Base-by-base conservation (phyloP, 1,139 yeast species). In the Hyphopichia khmerensis region DNA sequence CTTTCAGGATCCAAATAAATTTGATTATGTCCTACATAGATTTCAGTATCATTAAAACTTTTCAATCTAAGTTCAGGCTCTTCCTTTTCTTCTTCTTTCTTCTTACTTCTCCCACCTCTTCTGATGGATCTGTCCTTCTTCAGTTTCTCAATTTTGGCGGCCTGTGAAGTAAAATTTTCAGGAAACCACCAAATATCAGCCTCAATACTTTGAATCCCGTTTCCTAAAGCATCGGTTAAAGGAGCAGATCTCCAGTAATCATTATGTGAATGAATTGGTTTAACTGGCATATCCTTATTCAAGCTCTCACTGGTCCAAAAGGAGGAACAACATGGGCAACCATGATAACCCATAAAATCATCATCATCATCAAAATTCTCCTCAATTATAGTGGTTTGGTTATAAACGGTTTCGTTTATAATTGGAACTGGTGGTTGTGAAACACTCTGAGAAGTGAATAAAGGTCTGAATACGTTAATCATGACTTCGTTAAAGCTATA, bases 221-320 rank as follows among this genome's bases (percentile, higher is more conserved):
- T 60, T 13, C 72, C 64, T 31, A 84, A 59, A 0, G 90, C 91
- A 46, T 82, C 84, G 44, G 79, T 69, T 9, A 86, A 65, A 0
- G 93, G 93, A 4, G 65, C 57, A 2, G 58, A 49, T 49, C 91
- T 66, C 89, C 88, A 83, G 59, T 86, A 86, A 56, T 86, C 93
- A 55, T 85, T 86, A 56, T 86, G 93, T 0, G 89, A 82, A 53
- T 85, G 93, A 17, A 84, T 67, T 5, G 79, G 78, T 41, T 72
- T 69, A 27, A 75, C 59, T 30, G 68, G 60, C 1, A 79, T 79
- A 50, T 79, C 82, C 40, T 77, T 62, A 2, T 80, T 80, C 34
- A 80, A 55, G 14, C 55, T 49, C 43, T 71, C 75, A 2, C 66
- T 48, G 2, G 61, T 30, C n/a, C 9, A 30, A 30, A 6, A 30